Percentiles rank a stretch among this genome's conserved stretches.
Evolutionary conservation across 371 early-diverging fungal species (phyloP).

Genomic region (Mortierella sp.): DNA sequence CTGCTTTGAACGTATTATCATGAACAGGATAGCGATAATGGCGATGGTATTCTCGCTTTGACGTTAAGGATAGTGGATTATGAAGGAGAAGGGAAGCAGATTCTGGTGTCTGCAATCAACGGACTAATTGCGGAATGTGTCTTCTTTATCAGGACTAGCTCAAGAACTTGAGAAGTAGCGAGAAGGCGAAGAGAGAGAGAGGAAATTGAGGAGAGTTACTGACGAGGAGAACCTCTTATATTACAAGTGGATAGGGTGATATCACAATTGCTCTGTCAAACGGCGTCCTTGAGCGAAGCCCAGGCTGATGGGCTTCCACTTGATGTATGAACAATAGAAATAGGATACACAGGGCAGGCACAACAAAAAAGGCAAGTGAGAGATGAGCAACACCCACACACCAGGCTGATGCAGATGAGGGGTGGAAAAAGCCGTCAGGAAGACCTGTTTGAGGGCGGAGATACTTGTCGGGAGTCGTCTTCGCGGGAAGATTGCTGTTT

Average conservation of each 20-base stretch:
- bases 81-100: too few relatives aligned
- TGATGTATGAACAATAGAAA: too few relatives aligned
- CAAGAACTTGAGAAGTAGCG: neutral
- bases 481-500: too few relatives aligned
- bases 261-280: neutral
- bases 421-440: constrained; percentile 10
- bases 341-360: too few relatives aligned
- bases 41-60: too few relatives aligned
- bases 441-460: constrained; percentile 8
- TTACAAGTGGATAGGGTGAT: neutral
- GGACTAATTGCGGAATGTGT: too few relatives aligned
- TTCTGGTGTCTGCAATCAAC: too few relatives aligned
- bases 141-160: neutral
- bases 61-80: too few relatives aligned
- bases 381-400: neutral
- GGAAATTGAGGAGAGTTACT: neutral
- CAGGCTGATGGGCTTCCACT: too few relatives aligned
- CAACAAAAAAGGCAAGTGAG: neutral
- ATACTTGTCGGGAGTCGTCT: constrained; percentile 1
- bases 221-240: neutral
- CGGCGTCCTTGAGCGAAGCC: too few relatives aligned
- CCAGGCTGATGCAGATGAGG: neutral
- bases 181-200: neutral
- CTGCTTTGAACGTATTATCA: too few relatives aligned
- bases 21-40: too few relatives aligned